These are phyloP conservation scores for Barbatosphaeria neglecta DNA, from an alignment of 495 filamentous ascomycete species.

Conservation along the genomic window DNA sequence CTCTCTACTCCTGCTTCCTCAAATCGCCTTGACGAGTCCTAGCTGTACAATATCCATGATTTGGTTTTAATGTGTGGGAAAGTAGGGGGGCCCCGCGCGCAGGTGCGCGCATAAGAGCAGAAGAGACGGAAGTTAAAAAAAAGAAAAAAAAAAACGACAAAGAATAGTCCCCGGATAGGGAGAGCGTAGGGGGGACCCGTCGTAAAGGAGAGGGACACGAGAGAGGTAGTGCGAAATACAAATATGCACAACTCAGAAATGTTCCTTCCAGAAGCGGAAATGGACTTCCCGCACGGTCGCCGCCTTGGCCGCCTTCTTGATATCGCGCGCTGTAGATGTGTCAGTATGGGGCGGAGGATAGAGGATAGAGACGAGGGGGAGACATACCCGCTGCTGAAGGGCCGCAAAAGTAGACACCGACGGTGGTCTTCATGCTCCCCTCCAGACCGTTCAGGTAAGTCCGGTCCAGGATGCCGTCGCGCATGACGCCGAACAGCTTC, in stretches of 20 bases:
- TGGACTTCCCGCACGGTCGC: slow-evolving; percentile 65
- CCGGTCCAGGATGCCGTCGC: slow-evolving; percentile 72
- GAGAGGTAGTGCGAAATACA: no score
- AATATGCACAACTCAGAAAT: slow-evolving; percentile 39
- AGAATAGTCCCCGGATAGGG: no score
- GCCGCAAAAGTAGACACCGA: slow-evolving; percentile 98
- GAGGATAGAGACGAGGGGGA: not conserved
- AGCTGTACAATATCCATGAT: no score
- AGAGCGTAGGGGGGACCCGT: no score
- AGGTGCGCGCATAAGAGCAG: no score
- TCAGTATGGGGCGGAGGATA: slow-evolving; percentile 11
- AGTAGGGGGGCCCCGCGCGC: no score
- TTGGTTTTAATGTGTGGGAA: no score
- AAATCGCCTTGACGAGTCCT: no score
- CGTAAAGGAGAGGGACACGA: no score
- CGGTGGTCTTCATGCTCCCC: slow-evolving; percentile 59
- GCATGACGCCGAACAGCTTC: slow-evolving; percentile 72
- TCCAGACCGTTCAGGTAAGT: slow-evolving; percentile 78
- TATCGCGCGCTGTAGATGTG: slow-evolving; percentile 58
- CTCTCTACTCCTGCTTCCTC: no score
- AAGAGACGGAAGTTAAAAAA: no score
- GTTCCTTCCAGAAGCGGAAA: slow-evolving; percentile 99
- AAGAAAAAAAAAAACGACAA: no score
- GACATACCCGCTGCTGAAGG: slow-evolving; percentile 38
- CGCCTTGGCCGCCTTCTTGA: slow-evolving; percentile 63